Percentiles rank a stretch among this genome's conserved stretches.
These are phyloP conservation scores for Globisporangium solare DNA, from an alignment of 352 stramenopile species.

Conservation along the genomic window DNA sequence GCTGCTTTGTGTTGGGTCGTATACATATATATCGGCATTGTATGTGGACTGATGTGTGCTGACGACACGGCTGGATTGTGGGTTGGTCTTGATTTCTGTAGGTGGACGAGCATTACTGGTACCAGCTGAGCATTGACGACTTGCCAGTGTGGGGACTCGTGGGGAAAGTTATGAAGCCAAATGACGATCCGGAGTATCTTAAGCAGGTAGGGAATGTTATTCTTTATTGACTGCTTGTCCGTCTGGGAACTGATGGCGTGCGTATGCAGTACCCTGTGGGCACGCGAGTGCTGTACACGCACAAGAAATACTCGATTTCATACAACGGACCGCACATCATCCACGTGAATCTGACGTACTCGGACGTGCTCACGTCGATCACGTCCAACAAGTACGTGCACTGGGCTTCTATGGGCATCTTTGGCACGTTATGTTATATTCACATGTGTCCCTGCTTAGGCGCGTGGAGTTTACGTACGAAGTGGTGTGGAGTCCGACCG, in stretches of 20 bases:
- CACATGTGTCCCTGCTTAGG: slow-evolving; percentile 15
- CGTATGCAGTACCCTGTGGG: slow-evolving; percentile 56
- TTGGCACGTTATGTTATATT: not conserved
- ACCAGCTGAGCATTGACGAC: slow-evolving; percentile 99
- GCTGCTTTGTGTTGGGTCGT: not conserved
- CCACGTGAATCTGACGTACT: slow-evolving; percentile 97
- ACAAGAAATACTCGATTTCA: slow-evolving; percentile 94
- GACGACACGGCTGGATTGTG: not conserved
- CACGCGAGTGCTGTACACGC: slow-evolving; percentile 93
- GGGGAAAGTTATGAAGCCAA: slow-evolving; percentile 92
- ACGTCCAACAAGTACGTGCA: slow-evolving; percentile 67
- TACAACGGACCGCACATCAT: slow-evolving; percentile 98
- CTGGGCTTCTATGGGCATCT: not conserved
- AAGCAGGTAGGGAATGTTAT: slow-evolving; percentile 39
- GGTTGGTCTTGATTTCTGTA: slow-evolving; percentile 2
- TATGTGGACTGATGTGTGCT: no score
- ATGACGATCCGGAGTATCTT: slow-evolving; percentile 78
- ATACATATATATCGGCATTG: not conserved
- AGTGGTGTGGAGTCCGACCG: slow-evolving; percentile 89
- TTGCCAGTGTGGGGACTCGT: slow-evolving; percentile 98
- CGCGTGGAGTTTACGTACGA: slow-evolving; percentile 94
- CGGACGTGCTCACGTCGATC: slow-evolving; percentile 84
- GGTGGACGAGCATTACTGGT: slow-evolving; percentile 97
- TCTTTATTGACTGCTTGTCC: not conserved
- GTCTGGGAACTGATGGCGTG: not conserved